phyloP scores from a whole-genome alignment of 1,284 basidiomycete genomes.

The Rugiboletus extremiorientalis region DNA sequence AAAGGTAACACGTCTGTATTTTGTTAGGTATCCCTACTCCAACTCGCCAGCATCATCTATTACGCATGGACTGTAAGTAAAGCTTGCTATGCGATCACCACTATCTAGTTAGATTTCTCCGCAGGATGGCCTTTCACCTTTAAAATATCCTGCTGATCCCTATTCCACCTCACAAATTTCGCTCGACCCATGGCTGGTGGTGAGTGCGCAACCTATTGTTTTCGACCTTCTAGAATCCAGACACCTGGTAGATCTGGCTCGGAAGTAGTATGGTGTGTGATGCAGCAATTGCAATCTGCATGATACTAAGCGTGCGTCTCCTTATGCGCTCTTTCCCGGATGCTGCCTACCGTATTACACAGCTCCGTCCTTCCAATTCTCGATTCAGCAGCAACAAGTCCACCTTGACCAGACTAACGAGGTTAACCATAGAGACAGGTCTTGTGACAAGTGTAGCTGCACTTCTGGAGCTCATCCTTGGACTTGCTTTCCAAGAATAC shows the following conservation, averaged over 20 bases:
- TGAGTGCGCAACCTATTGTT: background rate
- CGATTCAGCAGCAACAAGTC: background rate
- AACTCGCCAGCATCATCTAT: constrained; percentile 13
- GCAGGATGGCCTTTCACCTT: constrained; percentile 3
- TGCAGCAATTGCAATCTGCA: constrained; percentile 20
- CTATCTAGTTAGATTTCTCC: background rate
- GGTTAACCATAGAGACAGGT: constrained; percentile 27
- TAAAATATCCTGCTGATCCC: too few relatives aligned
- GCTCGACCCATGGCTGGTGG: constrained; percentile 10
- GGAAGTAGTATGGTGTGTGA: constrained; percentile 22
- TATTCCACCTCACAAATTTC: too few relatives aligned
- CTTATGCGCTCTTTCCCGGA: background rate
- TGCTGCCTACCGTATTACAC: background rate
- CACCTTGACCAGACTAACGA: constrained; percentile 17
- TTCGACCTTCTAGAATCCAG: background rate
- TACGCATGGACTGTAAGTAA: background rate
- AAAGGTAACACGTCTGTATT: background rate
- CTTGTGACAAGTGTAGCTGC: constrained; percentile 20
- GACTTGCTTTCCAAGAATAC: background rate
- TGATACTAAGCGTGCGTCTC: constrained; percentile 18
- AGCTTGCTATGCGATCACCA: background rate
- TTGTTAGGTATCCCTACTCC: constrained; percentile 14
- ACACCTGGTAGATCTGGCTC: constrained; percentile 23
- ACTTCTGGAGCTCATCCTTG: constrained; percentile 23
- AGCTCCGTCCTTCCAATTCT: constrained; percentile 20